phyloP scores from a whole-genome alignment of 495 filamentous ascomycete species.

The Echria macrotheca region DNA sequence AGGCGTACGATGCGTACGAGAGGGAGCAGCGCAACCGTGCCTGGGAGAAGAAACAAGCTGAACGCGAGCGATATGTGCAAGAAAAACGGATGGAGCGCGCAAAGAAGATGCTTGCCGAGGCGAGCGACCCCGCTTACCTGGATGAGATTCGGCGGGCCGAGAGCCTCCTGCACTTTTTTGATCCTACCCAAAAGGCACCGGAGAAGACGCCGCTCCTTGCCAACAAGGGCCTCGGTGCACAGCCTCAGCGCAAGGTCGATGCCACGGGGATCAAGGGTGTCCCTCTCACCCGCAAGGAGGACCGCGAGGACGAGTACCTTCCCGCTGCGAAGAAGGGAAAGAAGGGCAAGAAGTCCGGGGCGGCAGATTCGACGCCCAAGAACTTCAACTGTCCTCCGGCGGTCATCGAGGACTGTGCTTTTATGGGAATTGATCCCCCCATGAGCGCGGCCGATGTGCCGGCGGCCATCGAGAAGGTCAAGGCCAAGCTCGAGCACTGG shows the following conservation, averaged over 20 bases:
- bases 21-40: conserved; percentile 65
- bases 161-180: conserved; percentile 82
- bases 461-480: conserved; percentile 74
- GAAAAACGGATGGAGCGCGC: conserved; percentile 82
- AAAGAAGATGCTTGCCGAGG: conserved; percentile 81
- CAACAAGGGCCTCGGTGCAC: conserved; percentile 56
- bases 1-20: conserved; percentile 75
- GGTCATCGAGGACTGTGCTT: conserved; percentile 81
- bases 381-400: conserved; percentile 87
- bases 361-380: conserved; percentile 36
- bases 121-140: conserved; percentile 78
- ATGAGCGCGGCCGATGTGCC: conserved; percentile 79
- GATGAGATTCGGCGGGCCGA: conserved; percentile 87
- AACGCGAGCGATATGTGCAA: conserved; percentile 73
- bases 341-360: conserved; percentile 64
- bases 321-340: conserved; percentile 86
- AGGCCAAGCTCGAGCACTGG: conserved; percentile 87
- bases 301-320: conserved; percentile 84
- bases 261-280: conserved; percentile 72
- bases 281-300: conserved; percentile 71
- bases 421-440: conserved; percentile 78
- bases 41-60: conserved; percentile 50
- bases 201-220: conserved; percentile 62
- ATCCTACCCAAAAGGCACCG: conserved; percentile 59
- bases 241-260: conserved; percentile 76